Conservation (phyloP, 192 early-diverging fungal species). For the Coemansia sp. region DNA sequence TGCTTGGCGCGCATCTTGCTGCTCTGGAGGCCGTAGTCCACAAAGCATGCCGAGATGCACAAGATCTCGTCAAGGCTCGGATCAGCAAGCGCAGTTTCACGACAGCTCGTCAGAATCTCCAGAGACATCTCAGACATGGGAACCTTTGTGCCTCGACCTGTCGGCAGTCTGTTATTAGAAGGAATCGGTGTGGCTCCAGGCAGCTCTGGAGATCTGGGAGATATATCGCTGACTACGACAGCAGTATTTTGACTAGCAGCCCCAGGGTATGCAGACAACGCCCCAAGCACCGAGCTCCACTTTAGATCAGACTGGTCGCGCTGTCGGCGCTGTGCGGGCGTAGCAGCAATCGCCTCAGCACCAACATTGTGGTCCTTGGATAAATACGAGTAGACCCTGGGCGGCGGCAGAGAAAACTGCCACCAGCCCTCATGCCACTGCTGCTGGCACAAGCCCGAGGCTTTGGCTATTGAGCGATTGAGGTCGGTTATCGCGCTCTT, state of each 20-base stretch:
- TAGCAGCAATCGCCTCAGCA: background rate
- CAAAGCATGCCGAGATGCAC: conserved; percentile 32
- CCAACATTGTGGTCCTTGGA: background rate
- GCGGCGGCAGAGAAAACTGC: conserved; percentile 34
- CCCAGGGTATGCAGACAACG: background rate
- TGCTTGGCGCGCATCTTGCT: background rate
- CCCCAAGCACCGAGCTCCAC: conserved; percentile 46
- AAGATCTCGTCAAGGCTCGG: conserved; percentile 66
- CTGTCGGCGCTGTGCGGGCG: conserved; percentile 22
- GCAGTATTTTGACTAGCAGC: background rate
- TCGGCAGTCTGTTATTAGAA: background rate
- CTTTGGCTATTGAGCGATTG: background rate
- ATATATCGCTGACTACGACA: background rate
- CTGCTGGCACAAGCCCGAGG: background rate
- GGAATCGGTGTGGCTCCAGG: background rate
- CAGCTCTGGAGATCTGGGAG: background rate
- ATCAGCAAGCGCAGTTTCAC: conserved; percentile 65
- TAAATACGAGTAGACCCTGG: background rate
- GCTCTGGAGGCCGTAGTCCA: background rate
- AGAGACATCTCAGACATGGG: conserved; percentile 22
- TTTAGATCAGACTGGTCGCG: conserved; percentile 50
- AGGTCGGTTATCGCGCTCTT: background rate
- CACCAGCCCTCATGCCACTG: conserved; percentile 31
- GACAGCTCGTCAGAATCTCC: conserved; percentile 25
- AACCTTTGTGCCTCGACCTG: background rate